These are phyloP conservation scores for Astragalus membranaceus DNA, from an alignment of 306 rosid species.

Conservation along the genomic window DNA sequence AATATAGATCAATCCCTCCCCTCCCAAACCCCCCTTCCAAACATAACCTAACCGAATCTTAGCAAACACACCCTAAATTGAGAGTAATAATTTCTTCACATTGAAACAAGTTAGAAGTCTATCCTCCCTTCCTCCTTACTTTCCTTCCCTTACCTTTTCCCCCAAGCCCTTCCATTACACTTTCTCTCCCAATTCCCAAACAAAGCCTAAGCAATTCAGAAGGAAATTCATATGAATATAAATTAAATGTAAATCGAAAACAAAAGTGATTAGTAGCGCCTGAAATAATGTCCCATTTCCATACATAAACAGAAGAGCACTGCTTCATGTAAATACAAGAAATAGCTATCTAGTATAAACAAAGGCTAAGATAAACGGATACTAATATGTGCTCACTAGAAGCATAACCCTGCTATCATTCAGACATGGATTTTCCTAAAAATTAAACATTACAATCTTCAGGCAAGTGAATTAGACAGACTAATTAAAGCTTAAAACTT, in stretches of 20 bases:
- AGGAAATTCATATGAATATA: neutral
- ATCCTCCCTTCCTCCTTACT: neutral
- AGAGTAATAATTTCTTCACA: neutral
- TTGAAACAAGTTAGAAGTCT: neutral
- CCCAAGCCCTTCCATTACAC: neutral
- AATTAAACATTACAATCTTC: neutral
- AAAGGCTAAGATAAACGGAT: neutral
- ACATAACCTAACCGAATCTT: neutral
- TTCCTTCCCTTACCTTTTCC: neutral
- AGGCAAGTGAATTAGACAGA: neutral
- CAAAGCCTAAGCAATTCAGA: neutral
- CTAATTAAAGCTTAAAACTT: neutral
- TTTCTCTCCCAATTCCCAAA: neutral
- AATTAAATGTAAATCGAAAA: neutral
- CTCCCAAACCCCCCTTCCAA: no score
- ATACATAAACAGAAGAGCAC: neutral
- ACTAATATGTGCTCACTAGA: neutral
- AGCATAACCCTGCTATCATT: neutral
- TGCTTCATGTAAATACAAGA: neutral
- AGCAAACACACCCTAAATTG: neutral
- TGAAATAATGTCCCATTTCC: neutral
- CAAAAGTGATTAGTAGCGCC: neutral
- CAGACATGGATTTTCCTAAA: neutral
- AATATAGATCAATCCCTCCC: no score
- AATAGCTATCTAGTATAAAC: neutral